Percentiles rank a stretch among this genome's conserved stretches.
These are phyloP conservation scores for Neurospora sp. DNA, from an alignment of 495 filamentous ascomycete species.

Conservation along the genomic window DNA sequence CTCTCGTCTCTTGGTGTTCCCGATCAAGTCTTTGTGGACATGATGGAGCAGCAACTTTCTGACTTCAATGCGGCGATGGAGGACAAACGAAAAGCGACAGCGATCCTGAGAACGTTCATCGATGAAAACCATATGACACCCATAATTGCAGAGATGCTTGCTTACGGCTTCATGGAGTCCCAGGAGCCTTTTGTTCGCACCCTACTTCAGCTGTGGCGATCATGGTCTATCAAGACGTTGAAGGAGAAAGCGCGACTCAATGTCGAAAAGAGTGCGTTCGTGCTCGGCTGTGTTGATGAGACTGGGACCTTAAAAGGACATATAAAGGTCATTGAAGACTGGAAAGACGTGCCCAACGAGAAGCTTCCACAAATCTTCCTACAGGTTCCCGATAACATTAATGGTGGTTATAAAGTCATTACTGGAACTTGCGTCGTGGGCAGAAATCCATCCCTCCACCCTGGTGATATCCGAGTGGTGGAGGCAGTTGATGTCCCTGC, in stretches of 20 bases:
- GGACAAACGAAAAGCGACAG: slow-evolving; percentile 50
- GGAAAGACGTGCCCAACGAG: slow-evolving; percentile 27
- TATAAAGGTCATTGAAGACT: slow-evolving; percentile 10
- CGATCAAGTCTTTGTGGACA: slow-evolving; percentile 55
- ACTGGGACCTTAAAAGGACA: slow-evolving; percentile 65
- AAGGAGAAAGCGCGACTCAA: slow-evolving; percentile 88
- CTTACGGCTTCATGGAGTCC: slow-evolving; percentile 64
- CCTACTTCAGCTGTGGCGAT: slow-evolving; percentile 63
- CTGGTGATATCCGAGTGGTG: slow-evolving; percentile 86
- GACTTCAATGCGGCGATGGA: slow-evolving; percentile 59
- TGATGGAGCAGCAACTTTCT: slow-evolving; percentile 53
- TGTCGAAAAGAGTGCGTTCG: slow-evolving; percentile 72
- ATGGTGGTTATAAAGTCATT: slow-evolving; percentile 51
- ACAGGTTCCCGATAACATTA: slow-evolving; percentile 49
- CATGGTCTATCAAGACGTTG: slow-evolving; percentile 74
- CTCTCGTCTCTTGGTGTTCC: slow-evolving; percentile 67
- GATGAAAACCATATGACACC: slow-evolving; percentile 79
- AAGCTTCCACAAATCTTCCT: slow-evolving; percentile 80
- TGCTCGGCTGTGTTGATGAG: slow-evolving; percentile 88
- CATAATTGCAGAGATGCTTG: slow-evolving; percentile 61
- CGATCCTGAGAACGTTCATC: slow-evolving; percentile 60
- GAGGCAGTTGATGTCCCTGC: slow-evolving; percentile 65
- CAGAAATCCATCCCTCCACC: slow-evolving; percentile 89
- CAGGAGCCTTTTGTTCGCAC: slow-evolving; percentile 75
- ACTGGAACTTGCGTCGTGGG: slow-evolving; percentile 74